Percentiles rank a stretch among this genome's conserved stretches.
Conservation (phyloP, 2,329 filamentous ascomycete species). For the Amylocarpus encephaloides region DNA sequence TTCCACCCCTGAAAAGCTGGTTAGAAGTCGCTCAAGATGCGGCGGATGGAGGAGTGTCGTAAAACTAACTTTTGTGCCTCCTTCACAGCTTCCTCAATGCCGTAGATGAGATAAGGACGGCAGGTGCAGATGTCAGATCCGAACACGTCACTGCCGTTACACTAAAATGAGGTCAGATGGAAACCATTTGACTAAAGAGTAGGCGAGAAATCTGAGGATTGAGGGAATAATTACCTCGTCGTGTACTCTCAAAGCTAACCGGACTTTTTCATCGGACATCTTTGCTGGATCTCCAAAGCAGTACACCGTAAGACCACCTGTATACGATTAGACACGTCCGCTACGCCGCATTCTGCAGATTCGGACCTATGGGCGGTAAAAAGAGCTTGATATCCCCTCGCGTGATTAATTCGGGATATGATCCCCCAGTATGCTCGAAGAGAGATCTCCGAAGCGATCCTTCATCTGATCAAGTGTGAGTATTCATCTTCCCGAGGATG, state of each 20-base stretch:
- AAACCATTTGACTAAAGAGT: slow-evolving; percentile 1
- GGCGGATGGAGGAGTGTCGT: not conserved
- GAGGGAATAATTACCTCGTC: slow-evolving; percentile 40
- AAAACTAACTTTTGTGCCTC: slow-evolving; percentile 67
- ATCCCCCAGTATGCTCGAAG: slow-evolving; percentile 93
- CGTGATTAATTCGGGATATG: slow-evolving; percentile 94
- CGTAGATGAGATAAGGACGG: slow-evolving; percentile 90
- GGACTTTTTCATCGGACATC: slow-evolving; percentile 79
- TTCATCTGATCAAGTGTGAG: slow-evolving; percentile 81
- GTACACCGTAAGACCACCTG: slow-evolving; percentile 78
- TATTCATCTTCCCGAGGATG: slow-evolving; percentile 30
- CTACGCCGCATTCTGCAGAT: slow-evolving; percentile 68
- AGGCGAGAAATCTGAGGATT: not conserved
- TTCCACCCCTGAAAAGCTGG: slow-evolving; percentile 52
- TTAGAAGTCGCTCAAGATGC: slow-evolving; percentile 6
- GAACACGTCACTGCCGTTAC: slow-evolving; percentile 96
- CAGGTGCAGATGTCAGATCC: slow-evolving; percentile 98
- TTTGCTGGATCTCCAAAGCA: slow-evolving; percentile 93
- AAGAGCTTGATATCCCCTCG: slow-evolving; percentile 92
- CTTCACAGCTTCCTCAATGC: slow-evolving; percentile 94
- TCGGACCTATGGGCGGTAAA: slow-evolving; percentile 86
- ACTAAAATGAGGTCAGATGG: slow-evolving; percentile 40
- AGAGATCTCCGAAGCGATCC: slow-evolving; percentile 76
- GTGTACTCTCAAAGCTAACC: slow-evolving; percentile 78
- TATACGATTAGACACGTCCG: slow-evolving; percentile 10